A percentile compares a stretch with the other conserved stretches of the same genome.
Evolutionary conservation across 345 rosid genomes (phyloP).

Genomic region (Rhodomyrtus tomentosa): DNA sequence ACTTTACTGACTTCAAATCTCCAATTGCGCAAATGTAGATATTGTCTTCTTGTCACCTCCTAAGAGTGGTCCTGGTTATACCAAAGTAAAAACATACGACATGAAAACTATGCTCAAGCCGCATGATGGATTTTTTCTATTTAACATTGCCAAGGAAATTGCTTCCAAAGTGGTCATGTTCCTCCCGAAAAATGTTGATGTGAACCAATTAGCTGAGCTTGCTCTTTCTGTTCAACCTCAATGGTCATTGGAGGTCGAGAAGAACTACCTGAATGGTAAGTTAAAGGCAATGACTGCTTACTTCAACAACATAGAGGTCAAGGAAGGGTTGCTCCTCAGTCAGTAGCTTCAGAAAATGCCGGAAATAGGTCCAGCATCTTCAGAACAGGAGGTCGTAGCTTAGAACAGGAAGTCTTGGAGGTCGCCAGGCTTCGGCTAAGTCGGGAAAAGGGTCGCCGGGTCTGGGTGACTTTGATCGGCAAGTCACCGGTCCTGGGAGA

Average conservation of each 20-base stretch:
- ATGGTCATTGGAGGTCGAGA: conserved; percentile 78
- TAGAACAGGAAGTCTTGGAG: too few relatives aligned
- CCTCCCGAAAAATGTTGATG: conserved; percentile 75
- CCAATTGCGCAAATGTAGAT: too few relatives aligned
- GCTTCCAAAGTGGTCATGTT: too few relatives aligned
- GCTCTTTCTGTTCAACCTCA: conserved; percentile 48
- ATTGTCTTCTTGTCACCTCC: conserved; percentile 88
- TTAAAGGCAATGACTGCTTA: conserved; percentile 90
- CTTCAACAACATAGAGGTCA: conserved; percentile 13
- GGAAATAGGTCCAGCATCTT: too few relatives aligned
- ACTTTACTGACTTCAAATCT: too few relatives aligned
- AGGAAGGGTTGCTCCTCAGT: too few relatives aligned
- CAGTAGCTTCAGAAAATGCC: too few relatives aligned
- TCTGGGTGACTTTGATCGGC: too few relatives aligned
- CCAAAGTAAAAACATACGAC: conserved; percentile 49
- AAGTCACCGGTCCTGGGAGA: too few relatives aligned
- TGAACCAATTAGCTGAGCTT: conserved; percentile 80
- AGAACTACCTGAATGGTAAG: conserved; percentile 75
- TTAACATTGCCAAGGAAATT: conserved; percentile 48
- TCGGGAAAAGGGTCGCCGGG: too few relatives aligned
- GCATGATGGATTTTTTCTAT: conserved; percentile 58
- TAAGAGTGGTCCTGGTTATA: conserved; percentile 92
- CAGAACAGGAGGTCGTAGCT: too few relatives aligned
- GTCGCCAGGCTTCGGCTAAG: too few relatives aligned
- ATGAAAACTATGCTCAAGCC: conserved; percentile 83